Evolutionary conservation across 164 flowering plant species (phyloP), one percentile per base, ranked within the genome.

Genomic region (Vitis rupestris): DNA sequence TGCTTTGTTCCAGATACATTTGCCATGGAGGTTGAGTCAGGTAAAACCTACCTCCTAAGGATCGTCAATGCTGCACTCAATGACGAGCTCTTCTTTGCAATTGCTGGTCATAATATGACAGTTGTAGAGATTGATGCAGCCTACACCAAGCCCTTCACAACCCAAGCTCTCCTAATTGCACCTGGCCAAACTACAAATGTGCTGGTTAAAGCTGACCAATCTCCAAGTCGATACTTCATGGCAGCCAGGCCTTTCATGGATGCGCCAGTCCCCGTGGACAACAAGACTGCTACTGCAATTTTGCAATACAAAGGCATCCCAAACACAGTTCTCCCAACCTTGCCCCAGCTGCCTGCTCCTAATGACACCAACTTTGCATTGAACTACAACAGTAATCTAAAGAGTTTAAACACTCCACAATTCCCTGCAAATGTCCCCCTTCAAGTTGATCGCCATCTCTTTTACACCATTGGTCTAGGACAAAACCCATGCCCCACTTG

Each of bases 181-280:
- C 87, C 89, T 7, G 89, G 89, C 15, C 89, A 85, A 75, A 85
- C 87, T 30, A 83, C 87, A 68, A 83, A 80, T 49, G 87, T 85
- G 23, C 68, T 85, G 1, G 75, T 83, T 50, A 70, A 68, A 9
- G 81, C 87, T 27, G 71, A 79, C 57, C 78, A 63, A 63, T 12
- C 23, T 0, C 84, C 85, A 0, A 71, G 81, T 11, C 54, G 85
- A 17, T 85, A 83, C 69, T 83, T 82, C 85, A 78, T 85, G 81
- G 86, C 85, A 3, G 70, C 79, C 0, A 73, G 83, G 56, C 76
- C 88, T 51, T 83, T 82, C 77, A 63, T 68, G 59, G 87, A 83
- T 55, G 84, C 55, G 17, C 87, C 82, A 7, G 44, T 85, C 48
- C 57, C 84, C 0, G 55, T 80, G 1, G 87, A 83, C 84, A 83